Percentiles rank a stretch among this genome's conserved stretches.
Conservation (phyloP, 345 rosid species). For the Toxicodendron radicans region DNA sequence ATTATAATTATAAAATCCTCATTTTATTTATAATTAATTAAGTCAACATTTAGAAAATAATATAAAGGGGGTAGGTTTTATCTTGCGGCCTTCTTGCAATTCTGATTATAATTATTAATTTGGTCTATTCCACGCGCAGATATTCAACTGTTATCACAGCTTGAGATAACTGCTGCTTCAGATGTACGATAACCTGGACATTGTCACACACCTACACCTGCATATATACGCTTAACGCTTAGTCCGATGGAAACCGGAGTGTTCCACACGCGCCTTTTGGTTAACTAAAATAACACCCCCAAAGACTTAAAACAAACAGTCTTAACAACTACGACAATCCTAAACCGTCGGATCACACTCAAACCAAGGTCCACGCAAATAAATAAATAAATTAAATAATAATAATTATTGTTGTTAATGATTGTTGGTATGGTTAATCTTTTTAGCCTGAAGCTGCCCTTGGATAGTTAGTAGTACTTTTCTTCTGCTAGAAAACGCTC, state of each 20-base stretch:
- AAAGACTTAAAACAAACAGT: slow-evolving; percentile 27
- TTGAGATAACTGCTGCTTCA: not conserved
- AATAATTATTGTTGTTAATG: too few species aligned
- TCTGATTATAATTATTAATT: too few species aligned
- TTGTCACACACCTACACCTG: not conserved
- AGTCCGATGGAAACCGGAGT: not conserved
- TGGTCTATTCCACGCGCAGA: not conserved
- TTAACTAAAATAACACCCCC: not conserved
- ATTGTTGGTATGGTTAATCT: too few species aligned
- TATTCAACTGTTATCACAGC: not conserved
- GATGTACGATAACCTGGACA: slow-evolving; percentile 7
- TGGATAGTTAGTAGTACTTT: not conserved
- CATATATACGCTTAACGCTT: not conserved
- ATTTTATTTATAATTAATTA: too few species aligned
- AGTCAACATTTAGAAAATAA: too few species aligned
- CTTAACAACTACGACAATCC: slow-evolving; percentile 19
- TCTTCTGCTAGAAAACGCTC: slow-evolving; percentile 30
- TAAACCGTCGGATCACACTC: slow-evolving; percentile 39
- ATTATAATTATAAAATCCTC: too few species aligned
- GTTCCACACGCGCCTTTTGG: slow-evolving; percentile 28
- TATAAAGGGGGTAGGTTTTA: too few species aligned
- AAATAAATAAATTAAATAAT: not conserved
- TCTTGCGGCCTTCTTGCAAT: too few species aligned
- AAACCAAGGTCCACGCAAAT: slow-evolving; percentile 23
- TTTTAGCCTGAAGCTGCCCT: too few species aligned